phyloP scores from a whole-genome alignment of 1,284 basidiomycete species.

The Naganishia albida region DNA sequence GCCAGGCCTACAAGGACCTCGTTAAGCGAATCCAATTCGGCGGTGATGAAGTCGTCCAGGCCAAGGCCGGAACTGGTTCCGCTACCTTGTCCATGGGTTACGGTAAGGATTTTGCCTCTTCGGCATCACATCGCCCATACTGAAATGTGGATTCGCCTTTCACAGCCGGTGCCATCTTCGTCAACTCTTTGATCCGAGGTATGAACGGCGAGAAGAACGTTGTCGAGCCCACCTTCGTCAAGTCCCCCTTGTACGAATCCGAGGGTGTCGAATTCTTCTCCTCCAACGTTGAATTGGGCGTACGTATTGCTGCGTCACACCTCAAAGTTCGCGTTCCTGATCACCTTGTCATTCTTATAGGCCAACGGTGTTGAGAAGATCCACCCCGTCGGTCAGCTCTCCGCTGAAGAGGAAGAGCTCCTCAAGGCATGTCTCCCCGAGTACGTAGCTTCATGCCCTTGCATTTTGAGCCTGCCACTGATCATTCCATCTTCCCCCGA shows the following conservation, averaged over 20 bases:
- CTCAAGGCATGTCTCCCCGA: slow-evolving; percentile 86
- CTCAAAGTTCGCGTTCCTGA: not conserved
- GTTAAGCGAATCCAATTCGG: slow-evolving; percentile 88
- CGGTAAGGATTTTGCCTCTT: slow-evolving; percentile 55
- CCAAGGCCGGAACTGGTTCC: slow-evolving; percentile 73
- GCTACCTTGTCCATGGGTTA: slow-evolving; percentile 92
- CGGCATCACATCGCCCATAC: not conserved
- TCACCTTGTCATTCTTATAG: slow-evolving; percentile 51
- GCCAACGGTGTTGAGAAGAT: slow-evolving; percentile 87
- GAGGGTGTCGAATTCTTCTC: slow-evolving; percentile 85
- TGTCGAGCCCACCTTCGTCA: slow-evolving; percentile 79
- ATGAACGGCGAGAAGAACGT: slow-evolving; percentile 84
- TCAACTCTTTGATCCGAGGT: slow-evolving; percentile 77
- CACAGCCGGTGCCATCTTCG: slow-evolving; percentile 77
- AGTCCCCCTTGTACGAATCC: slow-evolving; percentile 71
- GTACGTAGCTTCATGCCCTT: slow-evolving; percentile 40
- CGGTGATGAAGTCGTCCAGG: slow-evolving; percentile 69
- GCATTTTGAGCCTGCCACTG: not conserved
- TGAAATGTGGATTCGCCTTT: not conserved
- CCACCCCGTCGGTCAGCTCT: slow-evolving; percentile 72
- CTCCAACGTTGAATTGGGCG: slow-evolving; percentile 78
- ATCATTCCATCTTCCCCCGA: slow-evolving; percentile 17
- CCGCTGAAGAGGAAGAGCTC: slow-evolving; percentile 79
- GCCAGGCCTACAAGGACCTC: slow-evolving; percentile 62
- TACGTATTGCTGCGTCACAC: slow-evolving; percentile 54